A percentile compares a stretch with the other conserved stretches of the same genome.
These are phyloP conservation scores for Volvox africanus DNA, from an alignment of 139 green algal species.

Conservation along the genomic window DNA sequence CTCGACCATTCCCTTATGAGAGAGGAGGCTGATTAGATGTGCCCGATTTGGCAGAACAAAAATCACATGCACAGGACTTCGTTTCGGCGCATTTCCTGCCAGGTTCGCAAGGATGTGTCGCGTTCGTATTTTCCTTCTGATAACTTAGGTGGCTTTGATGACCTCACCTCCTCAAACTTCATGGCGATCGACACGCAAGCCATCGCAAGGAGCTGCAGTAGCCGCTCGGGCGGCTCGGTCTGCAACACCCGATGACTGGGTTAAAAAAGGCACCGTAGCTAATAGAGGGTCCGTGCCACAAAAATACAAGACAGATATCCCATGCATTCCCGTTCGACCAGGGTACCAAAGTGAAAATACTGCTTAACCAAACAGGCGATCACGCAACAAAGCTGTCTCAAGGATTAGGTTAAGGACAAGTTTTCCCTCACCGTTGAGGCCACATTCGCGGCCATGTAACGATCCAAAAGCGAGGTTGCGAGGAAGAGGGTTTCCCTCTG, in stretches of 20 bases:
- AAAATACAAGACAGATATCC: no score
- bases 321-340: background rate
- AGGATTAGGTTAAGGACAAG: background rate
- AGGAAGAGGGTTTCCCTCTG: slow-evolving; percentile 16
- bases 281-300: background rate
- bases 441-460: background rate
- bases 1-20: background rate
- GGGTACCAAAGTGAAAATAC: background rate
- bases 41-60: background rate
- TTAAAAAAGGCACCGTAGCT: background rate
- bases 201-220: slow-evolving; percentile 27
- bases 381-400: background rate
- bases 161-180: slow-evolving; percentile 30
- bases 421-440: background rate
- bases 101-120: background rate
- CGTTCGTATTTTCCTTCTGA: background rate
- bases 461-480: background rate
- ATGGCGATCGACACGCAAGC: slow-evolving; percentile 11
- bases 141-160: background rate
- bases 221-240: background rate
- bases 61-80: background rate
- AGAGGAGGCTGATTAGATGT: no score
- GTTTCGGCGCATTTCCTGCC: background rate
- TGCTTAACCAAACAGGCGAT: background rate
- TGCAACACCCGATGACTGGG: background rate